Percentiles rank a stretch among this genome's conserved stretches.
Conservation (phyloP, 2,329 filamentous ascomycete genomes). For the Ploettnerulaceae sp. region DNA sequence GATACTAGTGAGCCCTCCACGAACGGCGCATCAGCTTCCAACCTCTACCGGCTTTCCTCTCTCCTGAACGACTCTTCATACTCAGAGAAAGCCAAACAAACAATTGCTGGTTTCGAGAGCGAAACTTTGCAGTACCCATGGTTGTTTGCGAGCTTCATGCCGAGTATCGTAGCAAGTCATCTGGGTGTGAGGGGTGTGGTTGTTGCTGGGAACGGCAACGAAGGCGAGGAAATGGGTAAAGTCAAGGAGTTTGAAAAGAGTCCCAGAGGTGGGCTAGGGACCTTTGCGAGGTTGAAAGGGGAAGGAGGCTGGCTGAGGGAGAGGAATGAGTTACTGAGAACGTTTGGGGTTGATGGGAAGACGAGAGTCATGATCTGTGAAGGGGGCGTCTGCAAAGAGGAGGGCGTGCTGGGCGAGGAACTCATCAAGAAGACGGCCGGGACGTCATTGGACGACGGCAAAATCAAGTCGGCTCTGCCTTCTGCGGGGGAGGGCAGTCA, state of each 20-base stretch:
- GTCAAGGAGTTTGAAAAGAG: conserved; percentile 34
- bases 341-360: conserved; percentile 31
- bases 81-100: conserved; percentile 61
- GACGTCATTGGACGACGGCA: too few species aligned
- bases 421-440: neutral
- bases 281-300: conserved; percentile 22
- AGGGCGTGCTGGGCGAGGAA: conserved; percentile 9
- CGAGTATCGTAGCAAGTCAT: conserved; percentile 65
- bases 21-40: conserved; percentile 81
- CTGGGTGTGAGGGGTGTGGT: conserved; percentile 61
- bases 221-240: conserved; percentile 18
- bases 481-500: too few species aligned
- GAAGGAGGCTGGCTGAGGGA: conserved; percentile 43
- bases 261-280: conserved; percentile 27
- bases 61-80: conserved; percentile 64
- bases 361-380: conserved; percentile 44
- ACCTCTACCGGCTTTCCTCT: conserved; percentile 74
- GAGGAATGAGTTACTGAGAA: conserved; percentile 41
- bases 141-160: conserved; percentile 78
- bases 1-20: conserved; percentile 86
- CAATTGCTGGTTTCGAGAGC: conserved; percentile 79
- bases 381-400: conserved; percentile 41
- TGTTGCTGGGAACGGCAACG: conserved; percentile 34
- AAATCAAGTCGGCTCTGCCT: too few species aligned
- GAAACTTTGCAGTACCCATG: conserved; percentile 93